phyloP scores from a whole-genome alignment of 176 grass and related monocot species.

The Phoenix dactylifera region DNA sequence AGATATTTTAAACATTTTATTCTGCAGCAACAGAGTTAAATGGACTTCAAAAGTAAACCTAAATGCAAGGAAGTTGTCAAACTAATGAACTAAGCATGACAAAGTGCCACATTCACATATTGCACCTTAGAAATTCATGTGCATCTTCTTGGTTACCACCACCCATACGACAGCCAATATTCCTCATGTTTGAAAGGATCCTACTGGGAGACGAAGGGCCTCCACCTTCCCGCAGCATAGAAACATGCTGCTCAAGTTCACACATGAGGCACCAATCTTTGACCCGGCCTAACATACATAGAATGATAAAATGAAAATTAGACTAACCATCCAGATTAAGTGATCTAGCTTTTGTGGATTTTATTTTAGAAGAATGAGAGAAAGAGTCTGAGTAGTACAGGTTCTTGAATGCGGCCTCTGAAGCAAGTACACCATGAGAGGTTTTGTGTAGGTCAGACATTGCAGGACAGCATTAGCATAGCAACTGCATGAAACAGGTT shows the following conservation, averaged over 20 bases:
- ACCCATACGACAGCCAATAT: slow-evolving; percentile 82
- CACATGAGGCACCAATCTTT: slow-evolving; percentile 98
- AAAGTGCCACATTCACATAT: background rate
- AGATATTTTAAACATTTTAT: no score
- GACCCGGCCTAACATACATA: slow-evolving; percentile 51
- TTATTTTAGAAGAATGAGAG: no score
- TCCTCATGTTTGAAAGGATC: slow-evolving; percentile 93
- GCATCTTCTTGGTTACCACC: slow-evolving; percentile 98
- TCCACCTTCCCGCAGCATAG: slow-evolving; percentile 69
- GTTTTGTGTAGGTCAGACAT: slow-evolving; percentile 91
- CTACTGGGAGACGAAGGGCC: slow-evolving; percentile 69
- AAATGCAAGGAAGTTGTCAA: no score
- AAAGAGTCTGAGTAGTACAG: slow-evolving; percentile 57
- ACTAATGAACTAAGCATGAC: no score
- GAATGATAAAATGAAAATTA: slow-evolving; percentile 12
- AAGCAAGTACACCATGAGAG: slow-evolving; percentile 96
- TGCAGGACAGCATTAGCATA: slow-evolving; percentile 99
- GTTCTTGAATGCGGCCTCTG: slow-evolving; percentile 89
- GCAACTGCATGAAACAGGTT: slow-evolving; percentile 51
- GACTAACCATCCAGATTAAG: slow-evolving; percentile 3
- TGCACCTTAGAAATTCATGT: slow-evolving; percentile 93
- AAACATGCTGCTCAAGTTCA: slow-evolving; percentile 96
- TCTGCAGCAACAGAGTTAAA: no score
- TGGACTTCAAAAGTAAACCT: no score
- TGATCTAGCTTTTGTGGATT: background rate